phyloP scores from a whole-genome alignment of 2,329 filamentous ascomycete species.

The Ophiostoma perfectum region DNA sequence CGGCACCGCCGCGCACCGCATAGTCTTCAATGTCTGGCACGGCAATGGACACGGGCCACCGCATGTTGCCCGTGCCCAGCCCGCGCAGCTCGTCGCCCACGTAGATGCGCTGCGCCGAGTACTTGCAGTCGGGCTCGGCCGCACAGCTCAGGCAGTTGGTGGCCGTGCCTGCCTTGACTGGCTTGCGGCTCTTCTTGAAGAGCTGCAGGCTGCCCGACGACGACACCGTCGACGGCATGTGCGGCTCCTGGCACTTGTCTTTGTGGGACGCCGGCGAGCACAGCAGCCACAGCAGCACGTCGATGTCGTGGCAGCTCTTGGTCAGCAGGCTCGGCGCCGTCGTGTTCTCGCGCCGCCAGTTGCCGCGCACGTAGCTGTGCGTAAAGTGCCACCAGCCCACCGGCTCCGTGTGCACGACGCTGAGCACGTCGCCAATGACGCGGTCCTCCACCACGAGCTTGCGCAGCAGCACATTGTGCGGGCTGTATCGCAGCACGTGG shows the following conservation, averaged over 20 bases:
- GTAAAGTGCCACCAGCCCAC: slow-evolving; percentile 96
- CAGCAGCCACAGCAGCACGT: slow-evolving; percentile 85
- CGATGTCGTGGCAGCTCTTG: slow-evolving; percentile 95
- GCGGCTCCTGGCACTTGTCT: slow-evolving; percentile 45
- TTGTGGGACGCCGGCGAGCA: slow-evolving; percentile 59
- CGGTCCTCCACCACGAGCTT: slow-evolving; percentile 69
- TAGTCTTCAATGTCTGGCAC: slow-evolving; percentile 85
- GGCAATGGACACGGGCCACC: slow-evolving; percentile 87
- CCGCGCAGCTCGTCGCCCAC: slow-evolving; percentile 51
- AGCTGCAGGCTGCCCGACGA: slow-evolving; percentile 73
- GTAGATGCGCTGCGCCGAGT: slow-evolving; percentile 81
- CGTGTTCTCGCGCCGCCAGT: slow-evolving; percentile 78
- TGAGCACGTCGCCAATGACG: slow-evolving; percentile 77
- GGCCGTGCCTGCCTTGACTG: slow-evolving; percentile 62
- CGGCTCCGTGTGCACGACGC: slow-evolving; percentile 86
- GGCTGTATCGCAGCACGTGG: slow-evolving; percentile 88
- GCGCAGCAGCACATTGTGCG: slow-evolving; percentile 81
- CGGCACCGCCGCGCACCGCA: slow-evolving; percentile 40
- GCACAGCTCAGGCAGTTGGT: slow-evolving; percentile 86
- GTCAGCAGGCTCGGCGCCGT: slow-evolving; percentile 81
- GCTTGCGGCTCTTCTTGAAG: slow-evolving; percentile 73
- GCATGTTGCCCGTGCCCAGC: slow-evolving; percentile 59
- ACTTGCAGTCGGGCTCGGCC: slow-evolving; percentile 69
- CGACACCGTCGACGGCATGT: slow-evolving; percentile 69
- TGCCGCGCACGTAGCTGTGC: slow-evolving; percentile 85